Percentiles rank a stretch among this genome's conserved stretches.
These are phyloP conservation scores for Chaetomium tenue DNA, from an alignment of 495 filamentous ascomycete genomes.

Conservation along the genomic window DNA sequence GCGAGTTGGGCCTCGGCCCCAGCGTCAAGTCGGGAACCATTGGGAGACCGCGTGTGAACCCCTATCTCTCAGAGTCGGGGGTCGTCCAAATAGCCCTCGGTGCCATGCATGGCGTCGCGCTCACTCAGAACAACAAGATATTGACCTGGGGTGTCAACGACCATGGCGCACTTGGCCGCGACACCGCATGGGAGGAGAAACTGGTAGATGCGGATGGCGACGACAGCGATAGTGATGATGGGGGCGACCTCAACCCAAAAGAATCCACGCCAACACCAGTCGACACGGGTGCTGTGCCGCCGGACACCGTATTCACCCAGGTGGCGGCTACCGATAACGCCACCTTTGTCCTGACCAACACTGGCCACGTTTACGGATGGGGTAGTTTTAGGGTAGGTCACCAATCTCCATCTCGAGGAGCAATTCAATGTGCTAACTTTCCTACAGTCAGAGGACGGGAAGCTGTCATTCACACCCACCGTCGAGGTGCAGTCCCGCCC, in stretches of 20 bases:
- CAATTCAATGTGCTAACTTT: not conserved
- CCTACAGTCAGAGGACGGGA: slow-evolving; percentile 13
- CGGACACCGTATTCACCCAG: slow-evolving; percentile 55
- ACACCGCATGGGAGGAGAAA: slow-evolving; percentile 55
- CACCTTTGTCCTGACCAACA: slow-evolving; percentile 62
- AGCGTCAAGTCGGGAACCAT: slow-evolving; percentile 14
- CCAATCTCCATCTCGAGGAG: too few species aligned
- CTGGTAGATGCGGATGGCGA: slow-evolving; percentile 50
- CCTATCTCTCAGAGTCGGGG: slow-evolving; percentile 30
- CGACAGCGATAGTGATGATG: slow-evolving; percentile 50
- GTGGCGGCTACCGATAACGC: slow-evolving; percentile 63
- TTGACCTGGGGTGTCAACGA: slow-evolving; percentile 74
- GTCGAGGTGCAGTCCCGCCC: slow-evolving; percentile 16
- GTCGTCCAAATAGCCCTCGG: slow-evolving; percentile 63
- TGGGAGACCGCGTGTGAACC: slow-evolving; percentile 9
- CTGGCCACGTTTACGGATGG: slow-evolving; percentile 68
- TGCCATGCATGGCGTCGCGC: slow-evolving; percentile 64
- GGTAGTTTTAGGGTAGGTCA: slow-evolving; percentile 58
- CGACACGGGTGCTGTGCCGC: slow-evolving; percentile 51
- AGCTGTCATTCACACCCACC: slow-evolving; percentile 16
- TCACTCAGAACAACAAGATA: slow-evolving; percentile 64
- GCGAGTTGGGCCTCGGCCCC: slow-evolving; percentile 16
- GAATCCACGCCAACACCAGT: slow-evolving; percentile 57
- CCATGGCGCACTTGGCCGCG: slow-evolving; percentile 63
- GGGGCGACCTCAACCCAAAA: slow-evolving; percentile 52